These are phyloP conservation scores for Pezicula radicicola DNA, from an alignment of 2,329 filamentous ascomycete genomes.

Conservation along the genomic window DNA sequence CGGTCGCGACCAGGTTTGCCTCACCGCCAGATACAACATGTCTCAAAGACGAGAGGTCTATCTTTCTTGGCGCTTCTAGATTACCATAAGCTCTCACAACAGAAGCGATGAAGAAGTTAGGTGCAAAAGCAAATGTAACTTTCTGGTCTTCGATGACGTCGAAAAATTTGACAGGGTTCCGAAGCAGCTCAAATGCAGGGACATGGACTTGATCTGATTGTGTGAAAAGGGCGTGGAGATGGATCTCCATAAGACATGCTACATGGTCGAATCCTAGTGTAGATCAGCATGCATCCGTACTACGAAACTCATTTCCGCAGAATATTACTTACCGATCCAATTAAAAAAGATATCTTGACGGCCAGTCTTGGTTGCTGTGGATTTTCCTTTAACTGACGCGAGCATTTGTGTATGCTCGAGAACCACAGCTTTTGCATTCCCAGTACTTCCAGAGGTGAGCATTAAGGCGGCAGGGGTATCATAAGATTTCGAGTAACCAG, in stretches of 20 bases:
- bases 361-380: neutral
- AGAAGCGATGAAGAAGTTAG: slow-evolving; percentile 33
- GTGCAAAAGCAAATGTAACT: slow-evolving; percentile 40
- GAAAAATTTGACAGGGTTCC: slow-evolving; percentile 35
- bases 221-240: slow-evolving; percentile 41
- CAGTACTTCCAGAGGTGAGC: slow-evolving; percentile 51
- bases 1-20: slow-evolving; percentile 33
- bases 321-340: slow-evolving; percentile 24
- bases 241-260: slow-evolving; percentile 44
- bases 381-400: neutral
- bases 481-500: neutral
- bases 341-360: slow-evolving; percentile 23
- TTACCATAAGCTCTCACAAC: neutral
- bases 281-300: too few relatives aligned
- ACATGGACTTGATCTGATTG: slow-evolving; percentile 43
- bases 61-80: slow-evolving; percentile 7
- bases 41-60: slow-evolving; percentile 26
- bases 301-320: too few relatives aligned
- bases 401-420: slow-evolving; percentile 41
- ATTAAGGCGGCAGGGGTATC: slow-evolving; percentile 36
- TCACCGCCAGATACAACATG: slow-evolving; percentile 40
- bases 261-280: slow-evolving; percentile 44
- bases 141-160: slow-evolving; percentile 35
- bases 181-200: slow-evolving; percentile 34
- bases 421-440: slow-evolving; percentile 46